Percentiles rank a stretch among this genome's conserved stretches.
These are phyloP conservation scores for Bipolaris victoriae DNA, from an alignment of 2,329 filamentous ascomycete genomes.

Conservation along the genomic window DNA sequence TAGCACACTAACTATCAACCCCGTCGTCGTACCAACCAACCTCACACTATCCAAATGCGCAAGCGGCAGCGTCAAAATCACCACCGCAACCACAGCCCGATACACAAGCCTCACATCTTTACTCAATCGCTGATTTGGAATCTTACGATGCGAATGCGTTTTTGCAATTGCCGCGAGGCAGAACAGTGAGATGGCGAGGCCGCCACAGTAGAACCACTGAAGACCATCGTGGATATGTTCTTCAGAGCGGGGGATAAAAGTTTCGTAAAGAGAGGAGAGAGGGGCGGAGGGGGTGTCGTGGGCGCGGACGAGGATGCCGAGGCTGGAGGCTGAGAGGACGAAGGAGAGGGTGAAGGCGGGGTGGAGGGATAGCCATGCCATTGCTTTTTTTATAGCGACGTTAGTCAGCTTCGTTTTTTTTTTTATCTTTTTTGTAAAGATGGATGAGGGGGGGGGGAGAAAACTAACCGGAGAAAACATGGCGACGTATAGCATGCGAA, in stretches of 20 bases:
- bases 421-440: too few relatives aligned
- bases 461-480: constrained; percentile 52
- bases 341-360: constrained; percentile 69
- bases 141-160: constrained; percentile 62
- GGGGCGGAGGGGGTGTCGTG: constrained; percentile 60
- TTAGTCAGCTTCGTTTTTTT: too few relatives aligned
- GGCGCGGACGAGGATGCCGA: constrained; percentile 65
- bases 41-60: constrained; percentile 51
- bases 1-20: constrained; percentile 45
- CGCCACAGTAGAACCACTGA: constrained; percentile 69
- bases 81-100: constrained; percentile 57
- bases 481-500: constrained; percentile 66
- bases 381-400: background rate
- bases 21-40: constrained; percentile 50
- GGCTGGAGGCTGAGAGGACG: constrained; percentile 63
- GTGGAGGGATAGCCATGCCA: constrained; percentile 63
- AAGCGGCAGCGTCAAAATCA: constrained; percentile 63
- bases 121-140: constrained; percentile 56
- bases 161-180: constrained; percentile 63
- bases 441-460: constrained; percentile 4
- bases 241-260: constrained; percentile 59
- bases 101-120: constrained; percentile 61
- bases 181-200: constrained; percentile 62
- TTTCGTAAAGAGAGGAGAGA: constrained; percentile 56
- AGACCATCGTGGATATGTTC: constrained; percentile 60